Conservation (phyloP, 192 early-diverging fungal genomes). For the Funneliformis mosseae region DNA sequence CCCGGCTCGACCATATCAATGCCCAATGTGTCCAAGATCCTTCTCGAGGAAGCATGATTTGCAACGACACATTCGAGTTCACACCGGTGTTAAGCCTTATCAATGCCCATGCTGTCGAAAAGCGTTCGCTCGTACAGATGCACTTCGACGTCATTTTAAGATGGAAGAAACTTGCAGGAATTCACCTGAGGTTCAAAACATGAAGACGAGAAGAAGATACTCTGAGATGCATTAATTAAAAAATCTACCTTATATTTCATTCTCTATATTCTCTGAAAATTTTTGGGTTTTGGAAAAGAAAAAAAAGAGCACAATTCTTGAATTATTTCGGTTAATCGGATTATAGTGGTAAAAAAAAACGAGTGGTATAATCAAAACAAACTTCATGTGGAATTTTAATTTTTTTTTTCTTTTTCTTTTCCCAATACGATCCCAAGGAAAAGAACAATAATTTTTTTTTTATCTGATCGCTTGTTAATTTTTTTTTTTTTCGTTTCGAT, state of each 20-base stretch:
- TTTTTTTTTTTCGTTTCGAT: too few relatives aligned
- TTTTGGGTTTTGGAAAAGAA: too few relatives aligned
- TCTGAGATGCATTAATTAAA: conserved; percentile 16
- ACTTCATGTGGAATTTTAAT: too few relatives aligned
- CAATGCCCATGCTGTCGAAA: conserved; percentile 65
- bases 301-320: too few relatives aligned
- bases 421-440: too few relatives aligned
- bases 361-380: too few relatives aligned
- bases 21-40: conserved; percentile 60
- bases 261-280: too few relatives aligned
- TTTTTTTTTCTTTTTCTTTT: too few relatives aligned
- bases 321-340: too few relatives aligned
- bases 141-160: conserved; percentile 67
- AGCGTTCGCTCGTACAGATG: conserved; percentile 78
- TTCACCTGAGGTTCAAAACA: conserved; percentile 32
- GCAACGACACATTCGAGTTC: conserved; percentile 67
- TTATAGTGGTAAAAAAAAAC: too few relatives aligned
- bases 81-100: conserved; percentile 70
- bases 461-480: too few relatives aligned
- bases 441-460: too few relatives aligned
- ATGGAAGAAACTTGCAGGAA: conserved; percentile 56
- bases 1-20: conserved; percentile 59
- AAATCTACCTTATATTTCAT: not conserved
- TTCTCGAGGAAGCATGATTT: conserved; percentile 83
- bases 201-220: conserved; percentile 33